These are phyloP conservation scores for Artemisia annua DNA, from an alignment of 129 eudicot species.

Conservation along the genomic window DNA sequence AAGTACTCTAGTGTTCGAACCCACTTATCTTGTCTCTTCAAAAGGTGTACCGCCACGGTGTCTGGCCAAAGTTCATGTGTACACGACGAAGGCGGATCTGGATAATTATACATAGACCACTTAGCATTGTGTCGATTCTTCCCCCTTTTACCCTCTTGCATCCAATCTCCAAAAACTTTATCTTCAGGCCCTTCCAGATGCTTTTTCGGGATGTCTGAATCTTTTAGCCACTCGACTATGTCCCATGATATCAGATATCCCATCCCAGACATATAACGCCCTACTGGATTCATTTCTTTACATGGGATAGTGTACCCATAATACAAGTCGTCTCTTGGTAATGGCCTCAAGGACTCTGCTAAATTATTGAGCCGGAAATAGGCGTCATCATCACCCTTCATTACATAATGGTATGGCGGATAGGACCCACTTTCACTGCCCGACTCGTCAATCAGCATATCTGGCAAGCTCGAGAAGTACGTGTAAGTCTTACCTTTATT, in stretches of 20 bases:
- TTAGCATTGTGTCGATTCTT: slow-evolving; percentile 81
- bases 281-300: slow-evolving; percentile 72
- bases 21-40: slow-evolving; percentile 94
- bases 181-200: slow-evolving; percentile 85
- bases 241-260: slow-evolving; percentile 91
- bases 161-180: slow-evolving; percentile 75
- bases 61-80: slow-evolving; percentile 92
- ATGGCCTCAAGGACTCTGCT: slow-evolving; percentile 59
- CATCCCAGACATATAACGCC: slow-evolving; percentile 93
- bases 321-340: slow-evolving; percentile 81
- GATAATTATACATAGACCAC: slow-evolving; percentile 94
- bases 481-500: slow-evolving; percentile 89
- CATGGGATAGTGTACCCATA: slow-evolving; percentile 94
- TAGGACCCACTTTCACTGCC: slow-evolving; percentile 20
- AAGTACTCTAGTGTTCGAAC: slow-evolving; percentile 68
- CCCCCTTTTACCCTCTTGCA: slow-evolving; percentile 58
- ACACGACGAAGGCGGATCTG: slow-evolving; percentile 72
- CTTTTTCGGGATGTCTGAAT: slow-evolving; percentile 63
- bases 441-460: slow-evolving; percentile 36
- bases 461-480: slow-evolving; percentile 81
- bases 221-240: slow-evolving; percentile 70
- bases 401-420: slow-evolving; percentile 85
- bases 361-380: slow-evolving; percentile 61
- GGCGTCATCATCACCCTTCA: slow-evolving; percentile 82
- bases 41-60: slow-evolving; percentile 76